Conservation (phyloP, 345 rosid species). For the Stellera chamaejasme region DNA sequence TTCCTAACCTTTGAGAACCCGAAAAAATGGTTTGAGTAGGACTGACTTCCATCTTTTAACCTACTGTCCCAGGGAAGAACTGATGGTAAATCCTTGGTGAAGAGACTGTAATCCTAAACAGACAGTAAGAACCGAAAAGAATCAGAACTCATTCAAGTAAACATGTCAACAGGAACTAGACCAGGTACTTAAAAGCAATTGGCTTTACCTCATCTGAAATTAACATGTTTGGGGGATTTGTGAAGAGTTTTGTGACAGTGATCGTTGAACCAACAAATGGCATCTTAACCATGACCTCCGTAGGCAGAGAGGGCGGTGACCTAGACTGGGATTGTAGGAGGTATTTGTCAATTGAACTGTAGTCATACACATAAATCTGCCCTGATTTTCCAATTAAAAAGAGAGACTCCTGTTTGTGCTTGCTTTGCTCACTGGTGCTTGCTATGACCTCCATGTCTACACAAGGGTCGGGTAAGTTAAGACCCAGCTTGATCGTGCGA, state of each 20-base stretch:
- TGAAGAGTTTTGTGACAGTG: constrained; percentile 49
- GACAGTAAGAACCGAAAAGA: constrained; percentile 10
- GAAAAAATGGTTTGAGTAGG: constrained; percentile 31
- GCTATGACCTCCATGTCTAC: constrained; percentile 61
- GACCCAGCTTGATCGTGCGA: constrained; percentile 66
- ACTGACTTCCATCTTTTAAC: constrained; percentile 40
- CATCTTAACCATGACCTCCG: constrained; percentile 51
- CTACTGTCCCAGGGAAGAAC: constrained; percentile 48
- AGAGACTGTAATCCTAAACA: constrained; percentile 50
- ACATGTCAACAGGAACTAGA: background rate
- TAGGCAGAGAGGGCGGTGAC: constrained; percentile 72
- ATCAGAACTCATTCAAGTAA: background rate
- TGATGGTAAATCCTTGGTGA: constrained; percentile 43
- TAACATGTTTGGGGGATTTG: constrained; percentile 31
- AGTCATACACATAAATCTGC: constrained; percentile 63
- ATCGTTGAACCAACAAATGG: constrained; percentile 63
- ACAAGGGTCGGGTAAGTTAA: constrained; percentile 71
- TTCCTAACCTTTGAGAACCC: constrained; percentile 73
- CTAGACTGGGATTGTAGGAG: constrained; percentile 68
- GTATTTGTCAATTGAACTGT: constrained; percentile 69
- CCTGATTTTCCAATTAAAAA: constrained; percentile 82
- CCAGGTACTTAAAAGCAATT: background rate
- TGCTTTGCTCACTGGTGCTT: constrained; percentile 46
- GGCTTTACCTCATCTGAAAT: constrained; percentile 63
- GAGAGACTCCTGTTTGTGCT: constrained; percentile 45